Evolutionary conservation across 2,329 filamentous ascomycete species (phyloP), one percentile per base, ranked within the genome.

Genomic region (Endocalyx cinctus): DNA sequence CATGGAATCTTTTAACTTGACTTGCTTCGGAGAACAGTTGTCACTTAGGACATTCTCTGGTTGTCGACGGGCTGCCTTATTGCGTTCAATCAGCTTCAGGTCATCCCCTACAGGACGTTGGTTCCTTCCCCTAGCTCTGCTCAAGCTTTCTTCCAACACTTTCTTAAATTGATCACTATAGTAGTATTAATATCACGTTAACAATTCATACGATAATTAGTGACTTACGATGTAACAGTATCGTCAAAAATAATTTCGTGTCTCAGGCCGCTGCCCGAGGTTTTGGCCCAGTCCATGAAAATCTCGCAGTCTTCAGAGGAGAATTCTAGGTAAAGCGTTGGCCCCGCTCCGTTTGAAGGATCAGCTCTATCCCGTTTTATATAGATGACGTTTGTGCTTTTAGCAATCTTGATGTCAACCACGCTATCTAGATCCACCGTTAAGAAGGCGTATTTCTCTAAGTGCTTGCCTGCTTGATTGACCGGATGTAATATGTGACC

Each of bases 291-390:
- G 17, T 42, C 14, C 17, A 35, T 23, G 18, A 56, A 54, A 22
- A 23, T 31, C 5, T 38, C 11, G 5, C 45, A 16, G 3, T 47
- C 47, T 12, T 38, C 19, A 13, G 35, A 40, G 17, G 17, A 34
- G 17, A 57, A 52, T 25, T 55, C 49, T 13, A 57, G 19, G n/a
- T 47, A 20, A 14, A 55, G 25, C 34, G 34, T 51, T n/a, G 37
- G 15, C 7, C 32, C 30, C 14, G 27, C 33, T 25, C 42, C 37
- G 5, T 20, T 36, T 3, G 19, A 8, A 14, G 39, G 25, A 8
- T 43, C 34, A 10, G 16, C 0, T 17, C 31, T 17, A 11, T 34
- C 46, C 1, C 1, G 7, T 28, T 54, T 34, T 4, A 4, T 17
- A 15, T 41, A 31, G 33, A 54, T 39, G 25, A 18, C 18, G 26